A percentile compares a stretch with the other conserved stretches of the same genome.
Conservation (phyloP, 495 filamentous ascomycete genomes). For the Penicillium mononematosum region DNA sequence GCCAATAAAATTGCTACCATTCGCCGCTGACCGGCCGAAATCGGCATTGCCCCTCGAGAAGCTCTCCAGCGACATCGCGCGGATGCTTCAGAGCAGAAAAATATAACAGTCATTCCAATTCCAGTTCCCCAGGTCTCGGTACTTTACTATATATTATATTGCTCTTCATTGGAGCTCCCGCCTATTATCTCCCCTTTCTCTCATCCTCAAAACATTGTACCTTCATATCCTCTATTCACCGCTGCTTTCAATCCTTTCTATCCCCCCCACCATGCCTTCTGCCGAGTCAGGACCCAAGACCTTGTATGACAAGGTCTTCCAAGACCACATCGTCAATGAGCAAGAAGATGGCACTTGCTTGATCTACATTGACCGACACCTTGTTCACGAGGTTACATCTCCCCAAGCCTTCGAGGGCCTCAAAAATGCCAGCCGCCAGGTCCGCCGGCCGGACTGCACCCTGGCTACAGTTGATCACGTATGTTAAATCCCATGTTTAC, state of each 20-base stretch:
- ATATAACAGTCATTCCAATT: constrained; percentile 27
- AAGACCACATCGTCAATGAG: constrained; percentile 90
- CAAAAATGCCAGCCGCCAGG: constrained; percentile 77
- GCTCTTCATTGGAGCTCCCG: constrained; percentile 12
- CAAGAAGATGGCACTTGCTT: constrained; percentile 88
- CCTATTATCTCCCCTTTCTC: neutral
- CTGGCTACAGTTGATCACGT: constrained; percentile 96
- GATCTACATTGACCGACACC: constrained; percentile 92
- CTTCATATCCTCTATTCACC: constrained; percentile 4
- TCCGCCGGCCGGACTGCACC: constrained; percentile 93
- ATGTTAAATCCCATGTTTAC: constrained; percentile 38
- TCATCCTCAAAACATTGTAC: neutral
- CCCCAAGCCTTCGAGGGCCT: constrained; percentile 98
- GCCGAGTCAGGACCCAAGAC: constrained; percentile 76
- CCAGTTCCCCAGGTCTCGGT: constrained; percentile 17
- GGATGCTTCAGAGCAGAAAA: constrained; percentile 25
- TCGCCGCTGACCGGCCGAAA: constrained; percentile 45
- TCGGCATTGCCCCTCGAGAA: constrained; percentile 43
- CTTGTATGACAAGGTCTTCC: constrained; percentile 97
- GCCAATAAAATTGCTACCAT: constrained; percentile 33
- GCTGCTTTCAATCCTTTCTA: neutral
- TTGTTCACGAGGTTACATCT: constrained; percentile 97
- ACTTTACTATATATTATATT: constrained; percentile 9
- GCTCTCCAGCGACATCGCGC: constrained; percentile 47
- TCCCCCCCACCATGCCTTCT: constrained; percentile 66